Percentiles rank a stretch among this genome's conserved stretches.
phyloP scores from a whole-genome alignment of 2,329 filamentous ascomycete species.

The Scedosporium dehoogii region DNA sequence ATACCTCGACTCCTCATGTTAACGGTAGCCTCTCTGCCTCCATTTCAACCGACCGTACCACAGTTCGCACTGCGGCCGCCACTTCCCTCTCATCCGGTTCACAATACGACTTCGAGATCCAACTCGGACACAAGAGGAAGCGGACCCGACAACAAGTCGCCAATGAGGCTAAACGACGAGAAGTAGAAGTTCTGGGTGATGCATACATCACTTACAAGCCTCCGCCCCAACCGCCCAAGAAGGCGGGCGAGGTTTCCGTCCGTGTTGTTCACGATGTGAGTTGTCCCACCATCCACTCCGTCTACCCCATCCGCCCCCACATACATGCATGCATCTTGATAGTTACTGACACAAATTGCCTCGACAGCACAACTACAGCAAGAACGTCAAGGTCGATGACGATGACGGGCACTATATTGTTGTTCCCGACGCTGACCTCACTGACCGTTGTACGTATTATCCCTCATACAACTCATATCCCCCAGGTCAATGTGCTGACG shows the following conservation, averaged over 20 bases:
- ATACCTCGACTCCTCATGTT: constrained; percentile 61
- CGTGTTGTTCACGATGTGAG: constrained; percentile 54
- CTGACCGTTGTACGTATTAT: constrained; percentile 68
- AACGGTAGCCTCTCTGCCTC: constrained; percentile 56
- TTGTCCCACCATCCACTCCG: constrained; percentile 17
- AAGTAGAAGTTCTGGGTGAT: constrained; percentile 60
- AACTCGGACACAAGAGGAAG: constrained; percentile 82
- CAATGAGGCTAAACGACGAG: constrained; percentile 71
- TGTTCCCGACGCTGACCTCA: constrained; percentile 73
- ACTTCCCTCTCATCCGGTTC: constrained; percentile 62
- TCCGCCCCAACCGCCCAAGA: constrained; percentile 79
- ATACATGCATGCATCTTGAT: background rate
- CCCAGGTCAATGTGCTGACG: background rate
- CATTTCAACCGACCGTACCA: constrained; percentile 73
- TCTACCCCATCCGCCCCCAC: background rate
- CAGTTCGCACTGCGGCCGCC: constrained; percentile 75
- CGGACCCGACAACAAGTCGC: constrained; percentile 72
- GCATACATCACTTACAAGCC: constrained; percentile 73
- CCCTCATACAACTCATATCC: constrained; percentile 1
- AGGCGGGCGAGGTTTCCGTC: constrained; percentile 69
- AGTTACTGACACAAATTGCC: background rate
- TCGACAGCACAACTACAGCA: constrained; percentile 22
- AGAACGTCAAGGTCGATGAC: constrained; percentile 75
- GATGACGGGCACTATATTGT: constrained; percentile 97
- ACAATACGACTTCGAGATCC: constrained; percentile 55